Evolutionary conservation across 768 basidiomycete species (phyloP), one percentile per base, ranked within the genome.

Genomic region (Mycena epipterygia): DNA sequence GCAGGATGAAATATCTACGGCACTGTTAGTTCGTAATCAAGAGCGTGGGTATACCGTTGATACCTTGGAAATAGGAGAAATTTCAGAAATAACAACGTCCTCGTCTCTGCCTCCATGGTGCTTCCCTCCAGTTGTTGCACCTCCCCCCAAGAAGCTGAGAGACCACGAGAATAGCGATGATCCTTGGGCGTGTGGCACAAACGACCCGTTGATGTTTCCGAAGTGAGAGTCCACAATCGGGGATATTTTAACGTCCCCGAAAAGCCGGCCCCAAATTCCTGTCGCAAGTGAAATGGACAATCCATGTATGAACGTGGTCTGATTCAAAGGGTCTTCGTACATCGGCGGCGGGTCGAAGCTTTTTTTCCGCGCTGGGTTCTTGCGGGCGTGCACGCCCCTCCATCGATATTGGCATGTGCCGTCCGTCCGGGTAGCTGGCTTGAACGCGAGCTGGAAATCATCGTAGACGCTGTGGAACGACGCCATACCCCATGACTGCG

Each of bases 401-500:
- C 56, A 57, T 2, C 32, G 55, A 35, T 62, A 55, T 8, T 55
- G 21, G 48, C 5, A n/a, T 1, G 19, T 21, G 17, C 14, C 21
- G 9, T 51, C 51, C 1, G 62, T 6, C 12, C 25, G 33, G 2
- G 21, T n/a, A 5, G 16, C 56, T 4, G 41, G 64, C 37, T 56
- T 56, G 42, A 56, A 65, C 12, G 41, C 17, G 30, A 65, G 64
- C n/a, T 33, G 39, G 23, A 55, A 65, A 23, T 65, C 53, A 3
- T 55, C 27, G 7, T 11, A 30, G 42, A 25, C 35, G 23, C 29
- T n/a, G 11, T 71, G 33, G 49, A 69, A 73, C 7, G 74, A 52
- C 21, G 73, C 76, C 23, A 69, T 72, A 3, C 64, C 76, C 74
- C 74, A 76, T n/a, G 59, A 67, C 6, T 33, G 27, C 2, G 72